Base-by-base conservation (phyloP, 73 alveolate genomes). In the Effrenium voratum region DNA sequence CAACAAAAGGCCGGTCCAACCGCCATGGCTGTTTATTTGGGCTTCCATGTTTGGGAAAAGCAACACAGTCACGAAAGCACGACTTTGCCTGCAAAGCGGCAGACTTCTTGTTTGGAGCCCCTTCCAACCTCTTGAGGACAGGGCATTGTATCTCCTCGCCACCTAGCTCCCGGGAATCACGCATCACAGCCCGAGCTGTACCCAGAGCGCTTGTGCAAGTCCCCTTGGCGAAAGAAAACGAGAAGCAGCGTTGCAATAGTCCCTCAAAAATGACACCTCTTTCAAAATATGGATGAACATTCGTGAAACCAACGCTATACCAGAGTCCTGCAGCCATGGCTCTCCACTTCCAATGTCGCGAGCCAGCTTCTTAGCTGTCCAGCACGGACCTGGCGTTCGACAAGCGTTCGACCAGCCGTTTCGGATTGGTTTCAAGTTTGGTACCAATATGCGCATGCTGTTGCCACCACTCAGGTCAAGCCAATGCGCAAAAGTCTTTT, bases 341-440 rank as follows among this genome's bases (percentile, higher is more conserved):
- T 75, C 81, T 0, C 93, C 93, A 45, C 93, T 79, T 10, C 93
- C 93, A 13, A 85, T 80, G 57, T 85, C 93, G 1, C 40, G 36
- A 19, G 75, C 63, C 46, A 85, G 41, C 28, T 45, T n/a, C 75
- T 44, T 57, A 2, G 93, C 93, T 0, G 93, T 85, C 60, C 47
- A 15, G 59, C 81, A 85, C 30, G 75, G 60, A 85, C 93, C 93
- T 85, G 93, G 93, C 93, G 5, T 55, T 22, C 22, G n/a, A n/a
- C n/a, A n/a, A n/a, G n/a, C n/a, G n/a, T n/a, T n/a, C n/a, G n/a
- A n/a, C n/a, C n/a, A n/a, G n/a, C n/a, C n/a, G n/a, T n/a, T n/a
- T n/a, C n/a, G n/a, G n/a, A n/a, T n/a, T n/a, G n/a, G n/a, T n/a
- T n/a, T n/a, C n/a, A n/a, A n/a, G n/a, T n/a, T n/a, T n/a, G n/a